Evolutionary conservation across 371 early-diverging fungal genomes (phyloP).

Genomic region (Blakeslea trispora): DNA sequence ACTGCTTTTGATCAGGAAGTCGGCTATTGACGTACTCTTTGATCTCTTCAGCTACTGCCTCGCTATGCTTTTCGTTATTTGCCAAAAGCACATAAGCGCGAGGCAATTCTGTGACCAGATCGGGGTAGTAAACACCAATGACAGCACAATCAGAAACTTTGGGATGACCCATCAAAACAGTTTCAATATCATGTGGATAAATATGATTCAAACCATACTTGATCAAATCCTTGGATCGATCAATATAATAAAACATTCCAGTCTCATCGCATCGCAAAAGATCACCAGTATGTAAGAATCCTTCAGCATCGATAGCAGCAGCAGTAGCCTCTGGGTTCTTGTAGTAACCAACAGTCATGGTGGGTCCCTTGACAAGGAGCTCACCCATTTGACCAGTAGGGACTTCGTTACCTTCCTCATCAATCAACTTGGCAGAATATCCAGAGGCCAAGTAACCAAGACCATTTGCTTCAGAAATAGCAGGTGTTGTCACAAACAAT

Average conservation of each 20-base stretch:
- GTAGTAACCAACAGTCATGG: constrained; percentile 69
- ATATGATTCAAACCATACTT: constrained; percentile 62
- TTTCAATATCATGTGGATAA: constrained; percentile 21
- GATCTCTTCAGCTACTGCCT: constrained; percentile 51
- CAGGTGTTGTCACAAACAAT: background rate
- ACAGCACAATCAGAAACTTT: constrained; percentile 71
- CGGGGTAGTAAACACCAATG: constrained; percentile 52
- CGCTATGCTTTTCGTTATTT: constrained; percentile 21
- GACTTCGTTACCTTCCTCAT: constrained; percentile 50
- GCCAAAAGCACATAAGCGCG: constrained; percentile 66
- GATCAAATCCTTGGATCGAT: constrained; percentile 64
- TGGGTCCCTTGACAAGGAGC: constrained; percentile 75
- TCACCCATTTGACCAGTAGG: constrained; percentile 57
- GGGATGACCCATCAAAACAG: constrained; percentile 64
- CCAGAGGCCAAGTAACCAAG: constrained; percentile 62
- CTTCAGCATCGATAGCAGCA: constrained; percentile 58
- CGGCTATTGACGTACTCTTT: constrained; percentile 48
- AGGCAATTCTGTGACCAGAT: constrained; percentile 70
- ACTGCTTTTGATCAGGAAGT: constrained; percentile 66
- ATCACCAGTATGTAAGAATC: constrained; percentile 83
- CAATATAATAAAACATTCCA: constrained; percentile 59
- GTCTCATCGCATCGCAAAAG: constrained; percentile 57
- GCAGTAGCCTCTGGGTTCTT: constrained; percentile 61
- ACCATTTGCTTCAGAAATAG: constrained; percentile 35
- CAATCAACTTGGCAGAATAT: constrained; percentile 57